Evolutionary conservation across 805 yeast species (phyloP).

Genomic region (Starmerella cellae): DNA sequence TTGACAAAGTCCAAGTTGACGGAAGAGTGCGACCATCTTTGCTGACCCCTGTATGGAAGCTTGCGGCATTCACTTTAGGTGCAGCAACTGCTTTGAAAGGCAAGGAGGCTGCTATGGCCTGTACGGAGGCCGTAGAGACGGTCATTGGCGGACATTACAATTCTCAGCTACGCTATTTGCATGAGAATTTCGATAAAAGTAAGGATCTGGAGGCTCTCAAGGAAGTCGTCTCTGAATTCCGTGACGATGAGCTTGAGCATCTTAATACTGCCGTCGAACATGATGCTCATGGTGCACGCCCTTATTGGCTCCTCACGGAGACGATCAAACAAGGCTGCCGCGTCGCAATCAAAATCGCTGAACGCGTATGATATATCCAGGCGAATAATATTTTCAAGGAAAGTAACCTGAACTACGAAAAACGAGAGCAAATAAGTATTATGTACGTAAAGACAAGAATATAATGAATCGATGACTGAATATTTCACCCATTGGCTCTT

Average conservation of each 20-base stretch:
- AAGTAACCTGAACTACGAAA: too few species aligned
- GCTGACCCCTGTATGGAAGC: slow-evolving; percentile 84
- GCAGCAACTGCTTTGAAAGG: slow-evolving; percentile 73
- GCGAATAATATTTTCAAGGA: too few species aligned
- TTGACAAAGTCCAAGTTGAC: slow-evolving; percentile 59
- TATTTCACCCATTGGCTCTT: too few species aligned
- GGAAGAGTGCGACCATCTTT: slow-evolving; percentile 84
- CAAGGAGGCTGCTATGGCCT: slow-evolving; percentile 97
- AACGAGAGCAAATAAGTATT: too few species aligned
- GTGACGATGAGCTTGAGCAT: slow-evolving; percentile 94
- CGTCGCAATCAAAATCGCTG: slow-evolving; percentile 87
- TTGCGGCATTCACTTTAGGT: slow-evolving; percentile 81
- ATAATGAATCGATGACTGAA: not conserved
- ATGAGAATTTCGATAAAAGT: slow-evolving; percentile 47
- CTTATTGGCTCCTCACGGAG: slow-evolving; percentile 80
- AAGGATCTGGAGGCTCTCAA: slow-evolving; percentile 50
- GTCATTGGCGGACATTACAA: slow-evolving; percentile 96
- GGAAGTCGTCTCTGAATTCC: slow-evolving; percentile 52
- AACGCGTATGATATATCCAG: slow-evolving; percentile 51
- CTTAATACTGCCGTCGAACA: slow-evolving; percentile 83
- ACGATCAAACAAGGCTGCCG: slow-evolving; percentile 69
- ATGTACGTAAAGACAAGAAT: not conserved
- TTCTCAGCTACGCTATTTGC: slow-evolving; percentile 66
- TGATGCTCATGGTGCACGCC: slow-evolving; percentile 87
- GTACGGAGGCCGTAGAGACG: slow-evolving; percentile 97